These are phyloP conservation scores for Wakefieldia striispora DNA, from an alignment of 768 basidiomycete genomes.

Conservation along the genomic window DNA sequence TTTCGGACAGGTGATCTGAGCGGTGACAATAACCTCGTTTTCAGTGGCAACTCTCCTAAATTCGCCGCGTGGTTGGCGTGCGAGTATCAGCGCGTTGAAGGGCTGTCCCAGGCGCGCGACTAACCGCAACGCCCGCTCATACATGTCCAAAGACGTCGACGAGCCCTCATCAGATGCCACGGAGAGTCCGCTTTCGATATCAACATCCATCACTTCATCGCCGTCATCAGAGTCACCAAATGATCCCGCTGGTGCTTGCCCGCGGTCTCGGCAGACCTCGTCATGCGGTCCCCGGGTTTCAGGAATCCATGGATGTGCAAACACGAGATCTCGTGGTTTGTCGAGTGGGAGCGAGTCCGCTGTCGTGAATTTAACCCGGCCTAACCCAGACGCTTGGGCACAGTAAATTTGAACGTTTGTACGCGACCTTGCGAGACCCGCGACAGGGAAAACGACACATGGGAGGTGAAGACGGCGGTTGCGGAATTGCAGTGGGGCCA, in stretches of 20 bases:
- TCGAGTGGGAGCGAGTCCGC: not conserved
- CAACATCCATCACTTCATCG: not conserved
- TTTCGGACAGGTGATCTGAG: not conserved
- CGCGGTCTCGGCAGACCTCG: not conserved
- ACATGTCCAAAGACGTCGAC: not conserved
- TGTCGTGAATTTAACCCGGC: constrained; percentile 1
- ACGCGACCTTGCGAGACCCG: not conserved
- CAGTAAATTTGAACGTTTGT: not conserved
- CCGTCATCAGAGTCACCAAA: not conserved
- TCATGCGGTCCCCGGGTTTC: not conserved
- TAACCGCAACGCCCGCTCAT: not conserved
- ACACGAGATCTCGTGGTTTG: not conserved
- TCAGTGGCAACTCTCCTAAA: constrained; percentile 5
- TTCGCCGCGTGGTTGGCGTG: constrained; percentile 32
- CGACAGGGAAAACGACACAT: constrained; percentile 5
- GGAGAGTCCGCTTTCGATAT: not conserved
- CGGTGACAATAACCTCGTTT: constrained; percentile 22
- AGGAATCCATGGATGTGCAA: constrained; percentile 15
- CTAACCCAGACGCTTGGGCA: constrained; percentile 1
- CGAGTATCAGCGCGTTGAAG: constrained; percentile 3
- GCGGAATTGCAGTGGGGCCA: not conserved
- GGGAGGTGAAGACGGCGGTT: constrained; percentile 3
- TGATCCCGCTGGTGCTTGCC: not conserved
- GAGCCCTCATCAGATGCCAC: not conserved
- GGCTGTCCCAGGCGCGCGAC: constrained; percentile 1